Conservation (phyloP, 345 rosid species). For the Populus simonii region DNA sequence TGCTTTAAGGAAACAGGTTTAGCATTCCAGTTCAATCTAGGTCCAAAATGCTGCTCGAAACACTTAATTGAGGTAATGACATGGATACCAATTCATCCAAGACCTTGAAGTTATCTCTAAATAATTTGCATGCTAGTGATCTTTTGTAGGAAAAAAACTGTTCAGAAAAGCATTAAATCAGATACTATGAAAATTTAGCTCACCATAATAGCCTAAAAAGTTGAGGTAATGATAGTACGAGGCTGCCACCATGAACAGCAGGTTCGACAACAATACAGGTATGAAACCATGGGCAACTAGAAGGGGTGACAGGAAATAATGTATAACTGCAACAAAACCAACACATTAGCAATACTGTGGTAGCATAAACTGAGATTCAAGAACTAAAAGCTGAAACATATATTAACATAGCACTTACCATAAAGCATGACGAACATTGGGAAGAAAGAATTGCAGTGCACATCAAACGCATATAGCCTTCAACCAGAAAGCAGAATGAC, state of each 20-base stretch:
- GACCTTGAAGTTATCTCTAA: not conserved
- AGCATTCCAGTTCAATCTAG: not conserved
- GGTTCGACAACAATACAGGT: conserved; percentile 74
- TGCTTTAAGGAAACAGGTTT: not conserved
- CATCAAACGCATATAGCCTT: conserved; percentile 98
- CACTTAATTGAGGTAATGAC: not conserved
- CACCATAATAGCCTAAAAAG: conserved; percentile 97
- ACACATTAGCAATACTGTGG: conserved; percentile 6
- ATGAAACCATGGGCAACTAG: conserved; percentile 87
- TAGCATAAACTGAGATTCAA: not conserved
- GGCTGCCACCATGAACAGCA: conserved; percentile 90
- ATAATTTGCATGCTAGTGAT: not conserved
- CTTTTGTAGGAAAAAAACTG: not conserved
- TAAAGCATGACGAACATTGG: conserved; percentile 92
- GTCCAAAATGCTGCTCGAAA: not conserved
- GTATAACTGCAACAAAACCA: conserved; percentile 62
- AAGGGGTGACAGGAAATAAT: conserved; percentile 87
- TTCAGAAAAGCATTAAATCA: not conserved
- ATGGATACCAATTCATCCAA: not conserved
- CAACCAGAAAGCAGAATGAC: conserved; percentile 22
- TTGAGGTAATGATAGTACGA: conserved; percentile 97
- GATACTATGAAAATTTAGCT: conserved; percentile 21
- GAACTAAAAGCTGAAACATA: not conserved
- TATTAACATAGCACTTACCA: conserved; percentile 44
- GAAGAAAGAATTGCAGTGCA: conserved; percentile 99